Conservation (phyloP, 805 yeast genomes). For the Candida yuanshanica region DNA sequence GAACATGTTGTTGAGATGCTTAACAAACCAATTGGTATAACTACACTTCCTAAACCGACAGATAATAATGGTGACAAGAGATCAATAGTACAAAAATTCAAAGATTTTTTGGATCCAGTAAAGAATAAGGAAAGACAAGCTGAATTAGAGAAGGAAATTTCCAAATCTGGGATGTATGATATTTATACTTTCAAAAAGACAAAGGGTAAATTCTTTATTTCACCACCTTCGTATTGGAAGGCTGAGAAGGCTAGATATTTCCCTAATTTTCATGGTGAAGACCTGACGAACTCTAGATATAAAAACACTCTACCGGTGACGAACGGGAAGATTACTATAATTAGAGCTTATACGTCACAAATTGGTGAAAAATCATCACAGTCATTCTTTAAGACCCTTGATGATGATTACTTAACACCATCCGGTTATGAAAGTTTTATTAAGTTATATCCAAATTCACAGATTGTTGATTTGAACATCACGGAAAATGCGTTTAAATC, state of each 20-base stretch:
- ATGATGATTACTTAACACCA: slow-evolving; percentile 35
- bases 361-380: slow-evolving; percentile 66
- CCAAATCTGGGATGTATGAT: slow-evolving; percentile 63
- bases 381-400: slow-evolving; percentile 47
- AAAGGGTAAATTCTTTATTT: slow-evolving; percentile 75
- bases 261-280: slow-evolving; percentile 67
- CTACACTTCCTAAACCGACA: slow-evolving; percentile 29
- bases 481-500: slow-evolving; percentile 73
- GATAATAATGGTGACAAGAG: slow-evolving; percentile 39
- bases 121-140: slow-evolving; percentile 42
- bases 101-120: slow-evolving; percentile 43
- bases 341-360: slow-evolving; percentile 60
- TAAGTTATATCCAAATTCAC: slow-evolving; percentile 45
- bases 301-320: slow-evolving; percentile 32
- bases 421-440: slow-evolving; percentile 37
- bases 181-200: slow-evolving; percentile 62
- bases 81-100: slow-evolving; percentile 30
- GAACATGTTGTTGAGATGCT: slow-evolving; percentile 30
- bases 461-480: slow-evolving; percentile 69
- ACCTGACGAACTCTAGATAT: slow-evolving; percentile 33
- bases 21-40: slow-evolving; percentile 43
- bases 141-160: slow-evolving; percentile 56
- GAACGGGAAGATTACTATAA: slow-evolving; percentile 50
- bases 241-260: slow-evolving; percentile 69
- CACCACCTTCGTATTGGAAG: slow-evolving; percentile 78